Conservation (phyloP, 1,139 yeast species). For the Hyphopichia buzzinii region DNA sequence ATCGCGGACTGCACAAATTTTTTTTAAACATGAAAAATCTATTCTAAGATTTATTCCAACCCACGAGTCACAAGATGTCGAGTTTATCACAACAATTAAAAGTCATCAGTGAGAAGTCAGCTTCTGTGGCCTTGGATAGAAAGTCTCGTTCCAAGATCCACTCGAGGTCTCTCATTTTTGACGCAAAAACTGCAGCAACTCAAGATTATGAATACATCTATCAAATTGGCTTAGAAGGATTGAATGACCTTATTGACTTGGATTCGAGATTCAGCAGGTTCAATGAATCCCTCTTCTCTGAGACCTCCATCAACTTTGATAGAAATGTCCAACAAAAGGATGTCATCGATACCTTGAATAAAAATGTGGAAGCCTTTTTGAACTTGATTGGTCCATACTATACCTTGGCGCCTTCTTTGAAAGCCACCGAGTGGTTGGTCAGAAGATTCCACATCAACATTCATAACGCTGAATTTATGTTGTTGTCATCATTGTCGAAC, state of each 20-base stretch:
- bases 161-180: slow-evolving; percentile 83
- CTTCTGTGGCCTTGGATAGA: slow-evolving; percentile 80
- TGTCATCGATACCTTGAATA: slow-evolving; percentile 68
- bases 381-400: slow-evolving; percentile 74
- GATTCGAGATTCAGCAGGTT: slow-evolving; percentile 77
- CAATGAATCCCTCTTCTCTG: slow-evolving; percentile 72
- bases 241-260: slow-evolving; percentile 65
- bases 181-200: slow-evolving; percentile 81
- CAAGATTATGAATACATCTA: slow-evolving; percentile 88
- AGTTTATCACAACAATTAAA: slow-evolving; percentile 78
- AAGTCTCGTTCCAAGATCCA: slow-evolving; percentile 84
- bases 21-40: neutral
- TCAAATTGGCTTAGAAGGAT: slow-evolving; percentile 71
- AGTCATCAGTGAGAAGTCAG: slow-evolving; percentile 62
- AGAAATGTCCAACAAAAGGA: slow-evolving; percentile 77
- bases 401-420: slow-evolving; percentile 70
- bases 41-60: too few species aligned
- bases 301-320: slow-evolving; percentile 74
- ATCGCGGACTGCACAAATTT: neutral
- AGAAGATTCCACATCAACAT: slow-evolving; percentile 88
- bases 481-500: slow-evolving; percentile 75
- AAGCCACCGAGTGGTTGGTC: slow-evolving; percentile 92
- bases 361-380: slow-evolving; percentile 72
- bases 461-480: slow-evolving; percentile 69
- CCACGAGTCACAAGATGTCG: slow-evolving; percentile 37